phyloP scores from a whole-genome alignment of 139 green algal genomes.

The Tetraselmis striata region DNA sequence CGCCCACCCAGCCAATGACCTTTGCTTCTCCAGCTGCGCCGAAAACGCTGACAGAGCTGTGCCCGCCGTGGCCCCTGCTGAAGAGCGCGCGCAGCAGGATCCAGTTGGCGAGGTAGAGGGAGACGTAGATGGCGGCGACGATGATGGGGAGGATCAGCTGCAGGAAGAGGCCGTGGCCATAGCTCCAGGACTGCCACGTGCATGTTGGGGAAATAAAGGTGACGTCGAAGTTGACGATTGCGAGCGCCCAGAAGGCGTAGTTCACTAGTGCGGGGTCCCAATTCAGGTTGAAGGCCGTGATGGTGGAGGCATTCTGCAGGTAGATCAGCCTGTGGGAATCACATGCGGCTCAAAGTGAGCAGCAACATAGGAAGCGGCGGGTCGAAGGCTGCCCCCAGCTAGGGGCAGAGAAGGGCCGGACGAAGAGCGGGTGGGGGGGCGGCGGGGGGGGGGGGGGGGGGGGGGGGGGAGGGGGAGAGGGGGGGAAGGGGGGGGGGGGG shows the following conservation, averaged over 20 bases:
- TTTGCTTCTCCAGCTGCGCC: neutral
- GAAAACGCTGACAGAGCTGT: neutral
- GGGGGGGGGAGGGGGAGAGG: neutral
- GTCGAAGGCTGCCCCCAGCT: too few relatives aligned
- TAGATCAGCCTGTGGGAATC: conserved; percentile 6
- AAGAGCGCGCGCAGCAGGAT: neutral
- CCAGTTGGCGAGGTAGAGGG: conserved; percentile 1
- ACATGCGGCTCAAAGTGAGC: too few relatives aligned
- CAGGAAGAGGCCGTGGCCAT: neutral
- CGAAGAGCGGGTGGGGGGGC: too few relatives aligned
- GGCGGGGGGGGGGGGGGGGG: too few relatives aligned
- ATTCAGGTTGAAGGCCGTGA: neutral
- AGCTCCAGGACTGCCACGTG: neutral
- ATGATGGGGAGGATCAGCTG: conserved; percentile 7
- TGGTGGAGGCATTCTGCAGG: conserved; percentile 2
- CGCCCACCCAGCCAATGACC: neutral
- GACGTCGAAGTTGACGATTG: neutral
- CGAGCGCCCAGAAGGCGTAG: neutral
- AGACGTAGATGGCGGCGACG: neutral
- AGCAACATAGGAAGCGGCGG: too few relatives aligned
- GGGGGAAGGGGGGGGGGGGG: neutral
- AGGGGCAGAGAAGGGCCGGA: too few relatives aligned
- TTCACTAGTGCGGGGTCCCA: neutral
- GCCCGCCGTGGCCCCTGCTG: neutral
- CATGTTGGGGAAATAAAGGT: neutral